Conservation (phyloP, 1,284 basidiomycete species). For the Pseudozyma sp. region DNA sequence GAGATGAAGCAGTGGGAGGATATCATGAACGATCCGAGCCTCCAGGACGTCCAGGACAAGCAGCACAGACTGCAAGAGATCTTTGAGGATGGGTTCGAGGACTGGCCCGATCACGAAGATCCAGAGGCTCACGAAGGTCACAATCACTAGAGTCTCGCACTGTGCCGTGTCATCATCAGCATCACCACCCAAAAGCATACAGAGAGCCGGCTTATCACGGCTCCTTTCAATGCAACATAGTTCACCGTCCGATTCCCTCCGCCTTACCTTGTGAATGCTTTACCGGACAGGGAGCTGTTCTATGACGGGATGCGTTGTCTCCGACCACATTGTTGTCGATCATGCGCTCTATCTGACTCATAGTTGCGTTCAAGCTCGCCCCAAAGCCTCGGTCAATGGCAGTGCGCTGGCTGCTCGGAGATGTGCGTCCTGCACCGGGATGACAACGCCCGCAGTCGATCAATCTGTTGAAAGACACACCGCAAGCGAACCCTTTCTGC, state of each 20-base stretch:
- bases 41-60: constrained; percentile 35
- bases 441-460: too few relatives aligned
- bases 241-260: not conserved
- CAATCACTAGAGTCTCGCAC: constrained; percentile 16
- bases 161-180: not conserved
- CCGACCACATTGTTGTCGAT: not conserved
- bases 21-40: constrained; percentile 66
- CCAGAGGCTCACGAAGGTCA: constrained; percentile 57
- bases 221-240: not conserved
- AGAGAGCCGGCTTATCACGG: not conserved
- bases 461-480: too few relatives aligned
- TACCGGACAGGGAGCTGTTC: not conserved
- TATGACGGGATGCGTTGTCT: not conserved
- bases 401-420: too few relatives aligned
- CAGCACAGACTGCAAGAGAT: constrained; percentile 65
- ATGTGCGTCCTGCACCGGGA: too few relatives aligned
- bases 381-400: not conserved
- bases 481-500: too few relatives aligned
- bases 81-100: constrained; percentile 70
- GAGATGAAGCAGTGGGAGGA: constrained; percentile 70
- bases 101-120: constrained; percentile 67
- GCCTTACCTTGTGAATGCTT: not conserved
- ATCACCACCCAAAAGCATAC: constrained; percentile 2
- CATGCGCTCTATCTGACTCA: constrained; percentile 11
- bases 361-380: constrained; percentile 3